These are phyloP conservation scores for Salix exigua DNA, from an alignment of 345 rosid species.

Conservation along the genomic window DNA sequence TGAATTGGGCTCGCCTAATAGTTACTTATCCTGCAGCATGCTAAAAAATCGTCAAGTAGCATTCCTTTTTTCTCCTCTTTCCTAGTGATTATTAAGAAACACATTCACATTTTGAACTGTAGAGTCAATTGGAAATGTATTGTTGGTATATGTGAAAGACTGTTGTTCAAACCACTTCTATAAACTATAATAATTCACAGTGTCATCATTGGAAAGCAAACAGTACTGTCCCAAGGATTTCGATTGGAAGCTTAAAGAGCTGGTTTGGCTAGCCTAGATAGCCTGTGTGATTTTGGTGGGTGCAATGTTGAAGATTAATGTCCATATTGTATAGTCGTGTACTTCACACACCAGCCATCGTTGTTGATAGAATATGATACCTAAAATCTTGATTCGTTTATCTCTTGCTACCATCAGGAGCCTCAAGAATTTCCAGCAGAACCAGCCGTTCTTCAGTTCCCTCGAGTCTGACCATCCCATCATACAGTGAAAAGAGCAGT, in stretches of 20 bases:
- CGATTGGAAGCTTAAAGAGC: not conserved
- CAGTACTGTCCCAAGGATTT: not conserved
- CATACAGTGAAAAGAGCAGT: conserved; percentile 49
- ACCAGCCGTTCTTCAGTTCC: conserved; percentile 66
- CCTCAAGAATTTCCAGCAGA: conserved; percentile 63
- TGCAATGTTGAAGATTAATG: not conserved
- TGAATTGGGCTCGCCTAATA: too few relatives aligned
- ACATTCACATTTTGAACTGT: not conserved
- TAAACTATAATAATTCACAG: not conserved
- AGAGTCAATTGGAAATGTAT: not conserved
- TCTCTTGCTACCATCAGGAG: conserved; percentile 38
- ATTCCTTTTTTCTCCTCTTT: not conserved
- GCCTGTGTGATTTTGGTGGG: not conserved
- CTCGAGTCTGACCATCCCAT: conserved; percentile 57
- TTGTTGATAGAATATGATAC: not conserved
- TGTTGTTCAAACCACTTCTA: not conserved
- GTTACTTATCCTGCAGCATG: not conserved
- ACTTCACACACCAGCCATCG: not conserved
- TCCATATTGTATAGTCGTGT: not conserved
- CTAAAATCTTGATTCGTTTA: not conserved
- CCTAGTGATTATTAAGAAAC: not conserved
- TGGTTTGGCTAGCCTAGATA: not conserved
- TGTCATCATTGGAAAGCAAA: not conserved
- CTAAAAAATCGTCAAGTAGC: not conserved
- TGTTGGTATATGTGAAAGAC: not conserved